These are phyloP conservation scores for Botrytis sinoallii DNA, from an alignment of 2,329 filamentous ascomycete species.

Conservation along the genomic window DNA sequence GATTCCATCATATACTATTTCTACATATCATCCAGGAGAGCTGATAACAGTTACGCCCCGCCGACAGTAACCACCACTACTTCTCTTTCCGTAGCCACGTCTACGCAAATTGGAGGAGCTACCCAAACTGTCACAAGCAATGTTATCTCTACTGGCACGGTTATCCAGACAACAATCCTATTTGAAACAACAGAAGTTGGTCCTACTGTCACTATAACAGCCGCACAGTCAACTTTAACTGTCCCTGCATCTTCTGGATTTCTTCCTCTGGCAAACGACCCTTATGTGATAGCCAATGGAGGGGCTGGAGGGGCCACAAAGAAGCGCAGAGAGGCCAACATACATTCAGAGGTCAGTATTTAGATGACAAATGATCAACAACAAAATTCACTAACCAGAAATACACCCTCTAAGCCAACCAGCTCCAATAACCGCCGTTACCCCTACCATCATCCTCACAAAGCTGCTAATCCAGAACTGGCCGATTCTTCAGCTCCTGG, in stretches of 20 bases:
- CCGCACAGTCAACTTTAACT: background rate
- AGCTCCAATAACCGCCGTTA: background rate
- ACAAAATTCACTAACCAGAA: too few relatives aligned
- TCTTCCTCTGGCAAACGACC: background rate
- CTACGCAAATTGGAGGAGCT: background rate
- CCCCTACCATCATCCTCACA: background rate
- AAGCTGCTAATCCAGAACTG: background rate
- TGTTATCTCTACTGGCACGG: background rate
- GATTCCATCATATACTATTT: too few relatives aligned
- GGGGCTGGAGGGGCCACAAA: background rate
- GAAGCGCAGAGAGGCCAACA: too few relatives aligned
- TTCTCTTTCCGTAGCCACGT: too few relatives aligned
- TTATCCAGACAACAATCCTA: background rate
- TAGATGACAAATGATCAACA: background rate
- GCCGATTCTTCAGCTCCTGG: background rate
- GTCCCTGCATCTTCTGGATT: background rate
- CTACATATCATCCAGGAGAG: too few relatives aligned
- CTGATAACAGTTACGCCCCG: too few relatives aligned
- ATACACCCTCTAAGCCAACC: background rate
- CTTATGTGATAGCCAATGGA: background rate
- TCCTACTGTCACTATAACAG: background rate
- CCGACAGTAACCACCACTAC: too few relatives aligned
- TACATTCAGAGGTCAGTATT: background rate
- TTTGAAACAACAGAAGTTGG: background rate
- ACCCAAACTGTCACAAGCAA: background rate